Evolutionary conservation across 1,284 basidiomycete species (phyloP).

Genomic region (Amylostereum chailletii): DNA sequence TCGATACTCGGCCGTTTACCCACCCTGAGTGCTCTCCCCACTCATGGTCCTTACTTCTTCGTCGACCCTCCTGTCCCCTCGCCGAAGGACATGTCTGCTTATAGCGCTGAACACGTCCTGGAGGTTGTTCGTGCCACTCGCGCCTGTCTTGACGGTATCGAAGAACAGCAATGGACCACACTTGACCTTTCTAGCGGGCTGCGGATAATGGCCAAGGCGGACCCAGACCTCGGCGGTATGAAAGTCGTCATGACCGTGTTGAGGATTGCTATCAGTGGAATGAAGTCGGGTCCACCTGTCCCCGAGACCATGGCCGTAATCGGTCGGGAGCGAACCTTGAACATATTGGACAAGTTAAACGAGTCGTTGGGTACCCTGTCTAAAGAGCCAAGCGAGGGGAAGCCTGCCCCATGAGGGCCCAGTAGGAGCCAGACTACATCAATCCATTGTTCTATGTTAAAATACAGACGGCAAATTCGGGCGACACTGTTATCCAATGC

Average conservation of each 20-base stretch:
- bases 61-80: conserved; percentile 50
- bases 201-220: too few species aligned
- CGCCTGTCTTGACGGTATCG: conserved; percentile 1
- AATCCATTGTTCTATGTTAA: too few species aligned
- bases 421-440: too few species aligned
- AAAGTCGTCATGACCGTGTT: conserved; percentile 45
- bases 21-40: conserved; percentile 61
- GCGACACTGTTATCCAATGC: too few species aligned
- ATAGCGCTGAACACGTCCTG: not conserved
- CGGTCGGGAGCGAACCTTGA: conserved; percentile 25
- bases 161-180: conserved; percentile 16
- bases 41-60: conserved; percentile 70
- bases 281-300: conserved; percentile 31
- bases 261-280: not conserved
- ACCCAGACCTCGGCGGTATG: conserved; percentile 50
- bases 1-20: conserved; percentile 56
- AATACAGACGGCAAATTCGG: too few species aligned
- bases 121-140: not conserved
- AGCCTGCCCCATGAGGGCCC: too few species aligned
- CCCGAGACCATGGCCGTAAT: conserved; percentile 35
- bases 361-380: too few species aligned
- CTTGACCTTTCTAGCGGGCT: too few species aligned
- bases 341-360: not conserved
- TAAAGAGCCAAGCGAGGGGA: too few species aligned
- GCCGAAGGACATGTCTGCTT: conserved; percentile 29